Conservation (phyloP, 2,329 filamentous ascomycete genomes). For the Sarocladium brachiariae region DNA sequence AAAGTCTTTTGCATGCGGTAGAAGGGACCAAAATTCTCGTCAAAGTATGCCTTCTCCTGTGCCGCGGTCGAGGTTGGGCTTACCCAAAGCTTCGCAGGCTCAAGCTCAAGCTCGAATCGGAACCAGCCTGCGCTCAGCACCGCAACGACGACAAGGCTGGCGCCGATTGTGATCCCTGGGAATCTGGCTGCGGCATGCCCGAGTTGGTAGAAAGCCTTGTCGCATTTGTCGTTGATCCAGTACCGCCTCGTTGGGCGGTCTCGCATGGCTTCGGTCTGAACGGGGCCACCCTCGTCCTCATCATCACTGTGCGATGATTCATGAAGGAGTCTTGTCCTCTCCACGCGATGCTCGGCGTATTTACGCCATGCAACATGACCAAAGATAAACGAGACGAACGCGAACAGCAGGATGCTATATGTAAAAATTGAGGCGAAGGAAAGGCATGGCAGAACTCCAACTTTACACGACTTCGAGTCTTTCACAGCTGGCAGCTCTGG, state of each 20-base stretch:
- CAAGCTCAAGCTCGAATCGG: constrained; percentile 79
- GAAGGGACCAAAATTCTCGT: constrained; percentile 88
- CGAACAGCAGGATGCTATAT: constrained; percentile 68
- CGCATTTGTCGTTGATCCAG: constrained; percentile 74
- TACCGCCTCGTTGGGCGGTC: constrained; percentile 77
- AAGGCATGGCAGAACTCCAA: constrained; percentile 83
- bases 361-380: constrained; percentile 71
- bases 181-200: constrained; percentile 77
- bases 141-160: constrained; percentile 67
- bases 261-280: constrained; percentile 68
- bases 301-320: constrained; percentile 81
- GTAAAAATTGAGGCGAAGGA: constrained; percentile 87
- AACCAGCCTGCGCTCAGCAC: constrained; percentile 84
- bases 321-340: constrained; percentile 79
- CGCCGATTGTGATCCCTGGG: constrained; percentile 73
- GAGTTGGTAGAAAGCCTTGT: constrained; percentile 70
- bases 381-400: constrained; percentile 58
- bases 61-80: constrained; percentile 86
- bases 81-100: constrained; percentile 94
- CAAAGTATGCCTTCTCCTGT: constrained; percentile 90
- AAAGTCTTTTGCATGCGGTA: constrained; percentile 93
- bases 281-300: constrained; percentile 79
- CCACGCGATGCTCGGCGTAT: constrained; percentile 67
- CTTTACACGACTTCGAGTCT: constrained; percentile 64
- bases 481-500: constrained; percentile 73